Conservation (phyloP, 371 early-diverging fungal species). For the Mortierella sp. region DNA sequence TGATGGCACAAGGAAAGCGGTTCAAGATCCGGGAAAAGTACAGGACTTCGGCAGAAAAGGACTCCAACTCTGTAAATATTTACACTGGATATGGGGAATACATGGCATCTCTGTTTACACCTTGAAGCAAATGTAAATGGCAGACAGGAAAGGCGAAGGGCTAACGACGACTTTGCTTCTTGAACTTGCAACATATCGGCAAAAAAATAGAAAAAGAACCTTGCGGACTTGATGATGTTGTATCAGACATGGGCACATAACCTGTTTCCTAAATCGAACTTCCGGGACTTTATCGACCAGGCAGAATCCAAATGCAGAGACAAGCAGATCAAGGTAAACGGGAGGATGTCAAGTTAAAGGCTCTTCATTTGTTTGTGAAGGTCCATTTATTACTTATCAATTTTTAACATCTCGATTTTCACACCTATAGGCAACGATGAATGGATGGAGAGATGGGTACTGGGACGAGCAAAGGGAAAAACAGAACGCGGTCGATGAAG, state of each 20-base stretch:
- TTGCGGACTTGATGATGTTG: slow-evolving; percentile 44
- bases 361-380: too few species aligned
- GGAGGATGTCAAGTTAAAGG: background rate
- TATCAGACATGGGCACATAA: slow-evolving; percentile 56
- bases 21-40: slow-evolving; percentile 45
- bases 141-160: background rate
- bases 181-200: background rate
- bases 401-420: too few species aligned
- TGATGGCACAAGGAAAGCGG: slow-evolving; percentile 31
- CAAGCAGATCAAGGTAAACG: slow-evolving; percentile 39
- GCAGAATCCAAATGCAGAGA: slow-evolving; percentile 46
- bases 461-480: slow-evolving; percentile 25
- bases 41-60: slow-evolving; percentile 33
- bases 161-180: background rate
- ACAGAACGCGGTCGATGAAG: slow-evolving; percentile 10
- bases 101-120: background rate
- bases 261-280: slow-evolving; percentile 47
- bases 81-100: too few species aligned
- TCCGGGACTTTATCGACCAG: slow-evolving; percentile 40
- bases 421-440: slow-evolving; percentile 23
- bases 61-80: slow-evolving; percentile 33
- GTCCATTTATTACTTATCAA: too few species aligned
- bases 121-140: background rate
- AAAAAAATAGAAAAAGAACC: slow-evolving; percentile 37
- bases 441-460: slow-evolving; percentile 44